These are phyloP conservation scores for Fonsecaea monophora DNA, from an alignment of 2,329 filamentous ascomycete species.

Conservation along the genomic window DNA sequence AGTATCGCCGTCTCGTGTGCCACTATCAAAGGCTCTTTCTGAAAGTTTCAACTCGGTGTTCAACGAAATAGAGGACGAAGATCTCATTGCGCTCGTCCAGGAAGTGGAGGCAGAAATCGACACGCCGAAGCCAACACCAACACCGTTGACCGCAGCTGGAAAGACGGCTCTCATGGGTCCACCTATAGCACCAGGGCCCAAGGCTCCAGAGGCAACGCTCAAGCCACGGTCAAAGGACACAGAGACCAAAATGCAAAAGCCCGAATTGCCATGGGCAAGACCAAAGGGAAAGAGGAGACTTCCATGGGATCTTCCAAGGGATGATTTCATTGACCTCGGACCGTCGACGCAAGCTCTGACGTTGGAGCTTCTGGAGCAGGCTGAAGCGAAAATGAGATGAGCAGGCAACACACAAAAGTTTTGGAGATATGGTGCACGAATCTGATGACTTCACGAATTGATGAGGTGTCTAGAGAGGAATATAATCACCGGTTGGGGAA, in stretches of 20 bases:
- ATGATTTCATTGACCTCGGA: slow-evolving; percentile 29
- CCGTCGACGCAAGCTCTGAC: slow-evolving; percentile 35
- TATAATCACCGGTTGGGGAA: not conserved
- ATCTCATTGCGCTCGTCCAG: slow-evolving; percentile 29
- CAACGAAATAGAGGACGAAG: slow-evolving; percentile 33
- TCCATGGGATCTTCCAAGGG: slow-evolving; percentile 21
- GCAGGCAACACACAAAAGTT: not conserved
- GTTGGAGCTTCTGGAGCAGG: slow-evolving; percentile 28
- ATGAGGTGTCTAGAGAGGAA: not conserved
- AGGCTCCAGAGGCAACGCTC: not conserved
- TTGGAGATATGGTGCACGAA: not conserved
- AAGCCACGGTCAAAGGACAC: not conserved
- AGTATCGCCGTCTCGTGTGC: not conserved
- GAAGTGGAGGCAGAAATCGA: slow-evolving; percentile 23
- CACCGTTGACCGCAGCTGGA: not conserved
- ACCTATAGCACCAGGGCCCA: not conserved
- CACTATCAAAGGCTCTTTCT: not conserved
- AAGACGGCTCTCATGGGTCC: not conserved
- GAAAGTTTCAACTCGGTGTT: slow-evolving; percentile 35
- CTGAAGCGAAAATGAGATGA: slow-evolving; percentile 26
- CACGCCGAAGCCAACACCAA: slow-evolving; percentile 1
- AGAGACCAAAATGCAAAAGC: not conserved
- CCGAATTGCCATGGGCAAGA: not conserved
- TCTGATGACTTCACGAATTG: not conserved
- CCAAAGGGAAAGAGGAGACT: slow-evolving; percentile 2